Conservation (phyloP, 2,329 filamentous ascomycete species). For the Tolypocladium inflatum region DNA sequence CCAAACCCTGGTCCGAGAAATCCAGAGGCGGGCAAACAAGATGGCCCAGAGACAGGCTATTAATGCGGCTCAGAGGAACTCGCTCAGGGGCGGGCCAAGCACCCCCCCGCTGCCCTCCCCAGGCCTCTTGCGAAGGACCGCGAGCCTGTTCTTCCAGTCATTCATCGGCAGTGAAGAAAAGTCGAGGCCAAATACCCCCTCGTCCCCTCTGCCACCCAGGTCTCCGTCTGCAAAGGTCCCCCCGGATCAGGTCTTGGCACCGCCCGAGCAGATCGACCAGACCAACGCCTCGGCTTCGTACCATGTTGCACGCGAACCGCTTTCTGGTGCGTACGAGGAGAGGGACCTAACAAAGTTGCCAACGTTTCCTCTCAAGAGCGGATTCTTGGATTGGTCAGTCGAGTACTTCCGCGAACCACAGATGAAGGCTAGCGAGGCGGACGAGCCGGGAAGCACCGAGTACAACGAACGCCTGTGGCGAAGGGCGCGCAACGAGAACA, state of each 20-base stretch:
- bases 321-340: slow-evolving; percentile 64
- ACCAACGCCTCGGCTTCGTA: slow-evolving; percentile 60
- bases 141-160: slow-evolving; percentile 53
- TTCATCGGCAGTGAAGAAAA: slow-evolving; percentile 42
- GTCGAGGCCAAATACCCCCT: slow-evolving; percentile 21
- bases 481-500: slow-evolving; percentile 82
- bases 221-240: slow-evolving; percentile 27
- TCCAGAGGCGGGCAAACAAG: slow-evolving; percentile 42
- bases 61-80: slow-evolving; percentile 33
- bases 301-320: slow-evolving; percentile 65
- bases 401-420: slow-evolving; percentile 98
- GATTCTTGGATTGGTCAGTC: slow-evolving; percentile 89
- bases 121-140: slow-evolving; percentile 52
- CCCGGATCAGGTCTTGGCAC: slow-evolving; percentile 34
- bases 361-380: slow-evolving; percentile 66
- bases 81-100: slow-evolving; percentile 25
- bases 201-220: slow-evolving; percentile 15
- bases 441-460: slow-evolving; percentile 91
- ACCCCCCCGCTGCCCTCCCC: slow-evolving; percentile 41
- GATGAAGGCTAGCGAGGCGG: slow-evolving; percentile 92
- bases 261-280: slow-evolving; percentile 68
- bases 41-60: slow-evolving; percentile 34
- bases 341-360: slow-evolving; percentile 51
- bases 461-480: slow-evolving; percentile 95
- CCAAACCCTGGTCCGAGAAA: slow-evolving; percentile 65